Conservation (phyloP, 257 asterid genomes). For the Pogostemon cablin region DNA sequence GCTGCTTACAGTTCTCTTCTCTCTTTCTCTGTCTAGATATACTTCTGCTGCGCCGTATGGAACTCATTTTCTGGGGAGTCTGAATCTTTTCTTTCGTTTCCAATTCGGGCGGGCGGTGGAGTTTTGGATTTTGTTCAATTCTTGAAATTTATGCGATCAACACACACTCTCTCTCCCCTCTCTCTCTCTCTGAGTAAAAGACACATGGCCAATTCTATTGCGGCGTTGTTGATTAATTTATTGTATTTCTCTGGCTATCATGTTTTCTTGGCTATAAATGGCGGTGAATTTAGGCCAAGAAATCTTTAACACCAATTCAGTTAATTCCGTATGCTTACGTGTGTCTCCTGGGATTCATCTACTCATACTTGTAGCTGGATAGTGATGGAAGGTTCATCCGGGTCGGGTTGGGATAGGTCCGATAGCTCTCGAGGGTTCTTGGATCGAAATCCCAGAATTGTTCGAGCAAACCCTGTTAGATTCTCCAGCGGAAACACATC, state of each 20-base stretch:
- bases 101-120: conserved; percentile 26
- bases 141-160: not conserved
- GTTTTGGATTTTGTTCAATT: not conserved
- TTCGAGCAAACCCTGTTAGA: conserved; percentile 46
- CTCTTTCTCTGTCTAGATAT: conserved; percentile 29
- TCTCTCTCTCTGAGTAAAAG: conserved; percentile 11
- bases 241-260: conserved; percentile 23
- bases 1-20: conserved; percentile 28
- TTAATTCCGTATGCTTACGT: conserved; percentile 32
- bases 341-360: conserved; percentile 44
- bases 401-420: conserved; percentile 77
- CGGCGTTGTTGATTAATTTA: conserved; percentile 18
- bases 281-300: conserved; percentile 38
- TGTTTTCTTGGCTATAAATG: conserved; percentile 46
- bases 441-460: conserved; percentile 54
- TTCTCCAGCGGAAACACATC: conserved; percentile 54
- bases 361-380: conserved; percentile 39
- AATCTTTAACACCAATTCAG: conserved; percentile 33
- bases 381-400: conserved; percentile 89
- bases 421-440: conserved; percentile 59
- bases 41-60: not conserved
- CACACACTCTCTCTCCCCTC: not conserved
- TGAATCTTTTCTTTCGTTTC: conserved; percentile 12
- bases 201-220: not conserved
- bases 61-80: conserved; percentile 14